phyloP scores from a whole-genome alignment of 495 filamentous ascomycete species.

The Daldinia caldariorum region DNA sequence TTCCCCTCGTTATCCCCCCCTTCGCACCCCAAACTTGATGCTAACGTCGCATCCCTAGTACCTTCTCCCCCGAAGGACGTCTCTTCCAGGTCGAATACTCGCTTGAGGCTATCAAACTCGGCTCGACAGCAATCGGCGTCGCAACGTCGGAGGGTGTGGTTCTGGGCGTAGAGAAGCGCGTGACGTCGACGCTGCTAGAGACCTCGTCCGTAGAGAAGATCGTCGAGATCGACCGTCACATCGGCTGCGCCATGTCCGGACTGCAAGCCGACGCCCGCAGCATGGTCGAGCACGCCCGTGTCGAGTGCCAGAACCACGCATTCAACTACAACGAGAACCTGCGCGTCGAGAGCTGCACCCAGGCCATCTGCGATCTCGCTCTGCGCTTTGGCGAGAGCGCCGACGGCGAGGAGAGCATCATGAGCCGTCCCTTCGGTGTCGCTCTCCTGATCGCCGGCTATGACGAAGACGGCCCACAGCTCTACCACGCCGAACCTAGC shows the following conservation, averaged over 20 bases:
- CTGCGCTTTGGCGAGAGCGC: constrained; percentile 96
- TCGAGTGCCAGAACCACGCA: constrained; percentile 94
- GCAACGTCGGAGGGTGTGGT: constrained; percentile 93
- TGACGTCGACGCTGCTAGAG: constrained; percentile 95
- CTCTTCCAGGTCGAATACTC: constrained; percentile 99
- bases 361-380: constrained; percentile 97
- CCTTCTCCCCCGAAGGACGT: constrained; percentile 99
- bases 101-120: constrained; percentile 99
- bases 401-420: constrained; percentile 97
- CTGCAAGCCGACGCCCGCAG: constrained; percentile 95
- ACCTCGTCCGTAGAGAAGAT: constrained; percentile 99
- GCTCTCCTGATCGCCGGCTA: constrained; percentile 95
- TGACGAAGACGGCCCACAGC: constrained; percentile 95
- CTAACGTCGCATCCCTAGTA: constrained; percentile 64
- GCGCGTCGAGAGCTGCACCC: constrained; percentile 95
- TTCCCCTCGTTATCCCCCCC: constrained; percentile 8
- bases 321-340: constrained; percentile 97
- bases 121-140: constrained; percentile 96
- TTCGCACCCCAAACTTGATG: constrained; percentile 2
- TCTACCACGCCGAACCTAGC: constrained; percentile 98
- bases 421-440: constrained; percentile 96
- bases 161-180: constrained; percentile 97
- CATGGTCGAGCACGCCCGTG: constrained; percentile 97
- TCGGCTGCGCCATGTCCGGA: constrained; percentile 98
- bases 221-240: constrained; percentile 97